Percentiles rank a stretch among this genome's conserved stretches.
phyloP scores from a whole-genome alignment of 73 alveolate genomes.

The Uronychia setigera region DNA sequence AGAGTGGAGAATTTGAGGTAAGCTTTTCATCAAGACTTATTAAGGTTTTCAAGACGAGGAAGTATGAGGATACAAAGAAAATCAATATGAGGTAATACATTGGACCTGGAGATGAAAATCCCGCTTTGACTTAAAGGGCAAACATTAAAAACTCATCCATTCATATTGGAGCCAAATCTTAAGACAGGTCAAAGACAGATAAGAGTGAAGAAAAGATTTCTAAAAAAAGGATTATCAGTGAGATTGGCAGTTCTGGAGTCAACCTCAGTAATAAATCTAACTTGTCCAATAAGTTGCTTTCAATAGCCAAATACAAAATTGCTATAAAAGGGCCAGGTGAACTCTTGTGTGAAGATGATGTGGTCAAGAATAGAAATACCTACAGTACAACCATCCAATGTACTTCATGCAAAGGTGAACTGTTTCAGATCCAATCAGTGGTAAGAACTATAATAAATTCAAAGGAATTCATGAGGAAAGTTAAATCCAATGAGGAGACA shows the following conservation, averaged over 20 bases:
- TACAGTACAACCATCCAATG: background rate
- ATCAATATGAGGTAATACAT: background rate
- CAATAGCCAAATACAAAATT: background rate
- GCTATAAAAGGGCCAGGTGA: constrained; percentile 1
- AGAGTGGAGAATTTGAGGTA: background rate
- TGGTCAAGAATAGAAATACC: background rate
- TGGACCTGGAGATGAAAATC: background rate
- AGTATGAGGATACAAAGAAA: background rate
- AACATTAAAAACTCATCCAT: no score
- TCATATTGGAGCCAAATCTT: background rate
- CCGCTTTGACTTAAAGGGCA: background rate
- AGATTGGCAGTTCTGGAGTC: background rate
- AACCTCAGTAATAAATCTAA: background rate
- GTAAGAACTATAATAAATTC: background rate
- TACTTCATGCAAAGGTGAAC: background rate
- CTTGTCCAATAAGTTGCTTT: background rate
- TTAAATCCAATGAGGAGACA: background rate
- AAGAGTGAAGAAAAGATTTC: background rate
- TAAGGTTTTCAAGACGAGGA: background rate
- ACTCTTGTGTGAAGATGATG: background rate
- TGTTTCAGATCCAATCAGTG: background rate
- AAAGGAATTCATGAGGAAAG: background rate
- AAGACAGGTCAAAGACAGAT: background rate
- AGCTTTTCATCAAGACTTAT: background rate
- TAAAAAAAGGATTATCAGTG: background rate